Base-by-base conservation (phyloP, 768 basidiomycete genomes). In the Podaxis pistillaris region DNA sequence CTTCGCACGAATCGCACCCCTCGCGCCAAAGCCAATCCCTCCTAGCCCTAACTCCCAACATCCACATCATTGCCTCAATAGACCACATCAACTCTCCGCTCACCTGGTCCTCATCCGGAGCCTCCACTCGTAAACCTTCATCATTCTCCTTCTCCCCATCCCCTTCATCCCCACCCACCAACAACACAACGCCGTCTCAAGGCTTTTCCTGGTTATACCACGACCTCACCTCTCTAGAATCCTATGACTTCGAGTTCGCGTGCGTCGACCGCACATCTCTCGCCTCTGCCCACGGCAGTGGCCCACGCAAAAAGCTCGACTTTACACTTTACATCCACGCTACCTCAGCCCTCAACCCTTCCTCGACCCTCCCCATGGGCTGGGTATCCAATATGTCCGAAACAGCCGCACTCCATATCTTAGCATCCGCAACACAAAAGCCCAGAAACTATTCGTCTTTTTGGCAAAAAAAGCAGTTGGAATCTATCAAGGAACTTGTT, bases 121-220 rank as follows among this genome's bases (percentile, higher is more conserved):
- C 28, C 28, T 28, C 28, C 1, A 28, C 28, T 5, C 28, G 7
- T 28, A 7, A 28, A 28, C 28, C 28, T 28, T 28, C 5, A 28
- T 28, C 28, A 5, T 28, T 28, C 28, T 28, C 28, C 28, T 26
- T 26, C 24, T 28, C 28, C 28, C 28, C 28, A 5, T 28, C 28
- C 7, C 1, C 28, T 28, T 28, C 28, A 28, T 28, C 28, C 7
- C 28, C 28, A 28, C 5, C 28, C 28, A 28, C 28, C 1, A 79
- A 17, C n/a, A 41, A 24, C 28, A 1, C n/a, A 24, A 7, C 71
- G 5, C 72, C 73, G 54, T 61, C 73, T 38, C 80, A 80, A 36
- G 88, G 89, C 11, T 89, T 85, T 70, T 75, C 85, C 1, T 94
- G 92, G 87, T 76, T 94, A 15, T 93, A 93, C 86, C 93, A 98